A percentile compares a stretch with the other conserved stretches of the same genome.
phyloP scores from a whole-genome alignment of 495 filamentous ascomycete species.

The Lasiosphaeria hispida region DNA sequence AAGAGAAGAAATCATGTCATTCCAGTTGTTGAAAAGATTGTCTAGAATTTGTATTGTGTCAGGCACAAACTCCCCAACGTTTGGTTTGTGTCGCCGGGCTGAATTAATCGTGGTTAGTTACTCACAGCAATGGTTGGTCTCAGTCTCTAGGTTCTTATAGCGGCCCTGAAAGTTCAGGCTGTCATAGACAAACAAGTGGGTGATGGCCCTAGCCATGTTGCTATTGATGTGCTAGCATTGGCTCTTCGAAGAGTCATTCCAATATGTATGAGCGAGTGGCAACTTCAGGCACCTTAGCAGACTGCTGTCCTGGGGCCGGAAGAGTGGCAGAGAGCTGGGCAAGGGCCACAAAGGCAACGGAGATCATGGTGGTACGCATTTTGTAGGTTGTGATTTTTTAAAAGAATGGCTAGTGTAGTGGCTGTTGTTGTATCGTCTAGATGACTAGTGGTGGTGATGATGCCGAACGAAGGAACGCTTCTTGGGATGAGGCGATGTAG shows the following conservation, averaged over 20 bases:
- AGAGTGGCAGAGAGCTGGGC: neutral
- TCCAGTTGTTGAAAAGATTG: neutral
- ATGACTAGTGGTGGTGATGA: neutral
- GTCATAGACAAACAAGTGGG: neutral
- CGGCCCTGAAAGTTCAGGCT: neutral
- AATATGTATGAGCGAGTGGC: neutral
- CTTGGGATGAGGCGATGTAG: neutral
- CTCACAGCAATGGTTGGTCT: neutral
- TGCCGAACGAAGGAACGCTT: neutral
- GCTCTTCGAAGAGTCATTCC: neutral
- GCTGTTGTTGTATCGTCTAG: neutral
- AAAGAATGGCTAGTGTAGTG: neutral
- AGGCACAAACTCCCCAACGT: neutral
- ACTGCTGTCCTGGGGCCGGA: neutral
- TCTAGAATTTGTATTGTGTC: neutral
- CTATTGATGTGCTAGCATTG: neutral
- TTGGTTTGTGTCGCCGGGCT: neutral
- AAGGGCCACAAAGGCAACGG: conserved; percentile 1
- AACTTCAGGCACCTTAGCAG: neutral
- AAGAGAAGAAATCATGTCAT: neutral
- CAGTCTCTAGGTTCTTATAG: neutral
- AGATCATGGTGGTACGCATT: conserved; percentile 4
- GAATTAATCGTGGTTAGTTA: neutral
- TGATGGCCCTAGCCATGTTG: neutral
- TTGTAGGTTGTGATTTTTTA: neutral